Evolutionary conservation across 2,329 filamentous ascomycete species (phyloP), one percentile per base, ranked within the genome.

Genomic region (Talaromyces piceae): DNA sequence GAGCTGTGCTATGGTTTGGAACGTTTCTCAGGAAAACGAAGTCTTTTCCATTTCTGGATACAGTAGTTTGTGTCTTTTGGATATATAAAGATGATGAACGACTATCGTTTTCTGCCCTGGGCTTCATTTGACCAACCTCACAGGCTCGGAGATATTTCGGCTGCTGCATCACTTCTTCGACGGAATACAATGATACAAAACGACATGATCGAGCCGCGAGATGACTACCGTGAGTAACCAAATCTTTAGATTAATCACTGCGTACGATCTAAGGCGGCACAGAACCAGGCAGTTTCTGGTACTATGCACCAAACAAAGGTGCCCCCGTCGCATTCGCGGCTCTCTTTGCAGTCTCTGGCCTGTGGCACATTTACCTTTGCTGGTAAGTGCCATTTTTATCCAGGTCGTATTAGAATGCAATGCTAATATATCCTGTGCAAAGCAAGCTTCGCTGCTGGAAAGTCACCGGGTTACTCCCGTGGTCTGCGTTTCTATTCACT

Each of bases 251-350:
- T 37, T 16, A 9, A 23, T 25, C 2, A 13, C 8, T 43, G 11
- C 12, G 4, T 26, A 23, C 22, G 5, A 37, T 25, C 39, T 43
- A 25, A 43, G 20, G 23, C n/a, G 9, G 4, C 39, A 46, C 25
- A 67, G 65, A 67, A 52, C 59, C 63, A 30, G 65, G 60, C 20
- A 69, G 66, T 45, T 60, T 65, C 49, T 73, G 67, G 65, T 65
- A 65, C 54, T 73, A 73, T 58, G 62, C 63, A 8, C 71, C 71
- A 2, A 70, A 67, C 37, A 70, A 72, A 58, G 70, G 67, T 4
- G 65, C 66, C 5, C 64, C 71, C 3, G 68, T 71, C 39, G 64
- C 63, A 8, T 73, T 73, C 57, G 67, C 67, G 2, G 58, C 70
- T 7, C 60, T 72, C 8, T 73, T 73, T 53, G 51, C 63, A 18